These are phyloP conservation scores for Balansia obtecta DNA, from an alignment of 2,329 filamentous ascomycete genomes.

Conservation along the genomic window DNA sequence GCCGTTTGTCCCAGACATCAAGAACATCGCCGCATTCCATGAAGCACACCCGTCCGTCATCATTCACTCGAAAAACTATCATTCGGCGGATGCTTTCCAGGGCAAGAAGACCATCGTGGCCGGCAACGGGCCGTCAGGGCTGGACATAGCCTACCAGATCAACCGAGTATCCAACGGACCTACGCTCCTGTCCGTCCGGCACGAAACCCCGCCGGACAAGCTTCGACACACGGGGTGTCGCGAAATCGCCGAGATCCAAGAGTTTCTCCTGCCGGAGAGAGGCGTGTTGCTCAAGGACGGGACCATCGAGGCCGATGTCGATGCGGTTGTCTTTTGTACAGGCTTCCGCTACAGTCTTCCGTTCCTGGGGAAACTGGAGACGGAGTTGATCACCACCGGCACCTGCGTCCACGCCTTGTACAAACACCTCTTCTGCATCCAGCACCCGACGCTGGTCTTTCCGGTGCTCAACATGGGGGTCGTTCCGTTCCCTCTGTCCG, in stretches of 20 bases:
- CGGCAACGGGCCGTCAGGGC: constrained; percentile 71
- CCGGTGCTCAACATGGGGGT: constrained; percentile 64
- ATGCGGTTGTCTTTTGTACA: constrained; percentile 75
- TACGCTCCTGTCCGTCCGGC: constrained; percentile 52
- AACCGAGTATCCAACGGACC: constrained; percentile 43
- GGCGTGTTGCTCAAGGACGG: constrained; percentile 57
- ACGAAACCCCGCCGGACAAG: constrained; percentile 31
- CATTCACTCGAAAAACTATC: constrained; percentile 70
- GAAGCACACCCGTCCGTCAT: constrained; percentile 46
- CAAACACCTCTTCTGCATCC: constrained; percentile 65
- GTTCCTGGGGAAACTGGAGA: constrained; percentile 42
- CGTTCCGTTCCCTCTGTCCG: constrained; percentile 76
- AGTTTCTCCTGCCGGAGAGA: constrained; percentile 38
- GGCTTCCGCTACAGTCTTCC: constrained; percentile 81
- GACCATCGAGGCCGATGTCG: constrained; percentile 51
- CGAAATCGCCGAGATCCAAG: constrained; percentile 46
- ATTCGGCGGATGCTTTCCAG: constrained; percentile 47
- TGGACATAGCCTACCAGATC: constrained; percentile 75
- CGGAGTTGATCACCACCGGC: constrained; percentile 52
- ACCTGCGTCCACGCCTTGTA: constrained; percentile 60
- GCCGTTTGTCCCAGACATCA: constrained; percentile 52
- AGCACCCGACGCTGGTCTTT: constrained; percentile 68
- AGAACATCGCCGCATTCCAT: constrained; percentile 48
- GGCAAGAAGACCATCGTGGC: constrained; percentile 70
- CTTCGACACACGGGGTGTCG: constrained; percentile 33